Base-by-base conservation (phyloP, 441 rosid species). In the Pelargonium australe region DNA sequence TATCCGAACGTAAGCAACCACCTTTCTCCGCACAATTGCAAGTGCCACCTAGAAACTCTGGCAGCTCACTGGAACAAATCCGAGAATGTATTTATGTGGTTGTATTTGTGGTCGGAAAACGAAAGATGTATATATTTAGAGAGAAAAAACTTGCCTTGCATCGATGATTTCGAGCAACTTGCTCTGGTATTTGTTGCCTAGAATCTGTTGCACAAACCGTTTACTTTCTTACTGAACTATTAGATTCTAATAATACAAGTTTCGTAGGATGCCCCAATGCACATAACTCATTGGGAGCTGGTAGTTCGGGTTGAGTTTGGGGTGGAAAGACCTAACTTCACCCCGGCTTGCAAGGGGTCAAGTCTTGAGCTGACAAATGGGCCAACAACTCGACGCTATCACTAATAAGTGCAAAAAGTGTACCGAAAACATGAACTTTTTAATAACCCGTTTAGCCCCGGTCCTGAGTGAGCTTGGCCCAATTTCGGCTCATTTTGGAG, bases 131-230 rank as follows among this genome's bases (percentile, higher is more conserved):
- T 13, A 47, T 47, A 47, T 2, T 10, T 7, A 9, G 14, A 11
- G 4, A 2, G 11, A 23, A 9, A 19, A 64, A 68, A 74, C 65
- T 74, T 73, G 86, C 97, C 77, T 78, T 4, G 87, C 85, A 63
- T 92, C 91, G 28, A 95, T 92, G 25, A 83, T 82, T 81, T 95
- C 99, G 20, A 95, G 97, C 87, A 92, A 69, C 79, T 86, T 89
- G 89, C 80, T 79, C 70, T 87, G 90, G 79, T 85, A 95, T 71
- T 89, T 92, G 89, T 74, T 82, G 2, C 98, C 97, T 37, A 91
- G 87, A 73, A 95, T 90, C 97, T 92, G 70, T 10, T 20, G 41
- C 23, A 68, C 28, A 67, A 25, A 69, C 20, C 67, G 71, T 43
- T 55, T 73, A 76, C 14, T 53, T 73, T 16, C 23, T 81, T 64